These are phyloP conservation scores for Rhizopus delemar DNA, from an alignment of 371 early-diverging fungal genomes.

Conservation along the genomic window DNA sequence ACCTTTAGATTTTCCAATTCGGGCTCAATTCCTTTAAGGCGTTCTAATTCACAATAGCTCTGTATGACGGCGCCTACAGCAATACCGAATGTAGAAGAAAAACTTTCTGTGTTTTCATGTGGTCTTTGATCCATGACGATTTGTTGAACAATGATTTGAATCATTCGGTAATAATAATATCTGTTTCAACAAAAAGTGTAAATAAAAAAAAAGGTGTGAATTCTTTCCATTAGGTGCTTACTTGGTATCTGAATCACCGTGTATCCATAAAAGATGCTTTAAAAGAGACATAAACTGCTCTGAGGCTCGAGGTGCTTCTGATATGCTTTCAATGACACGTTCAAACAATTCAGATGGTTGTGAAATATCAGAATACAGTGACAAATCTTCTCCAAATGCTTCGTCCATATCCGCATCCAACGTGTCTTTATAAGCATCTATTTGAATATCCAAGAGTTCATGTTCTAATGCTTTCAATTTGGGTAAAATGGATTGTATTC, in stretches of 20 bases:
- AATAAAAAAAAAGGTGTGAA: neutral
- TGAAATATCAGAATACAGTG: conserved; percentile 25
- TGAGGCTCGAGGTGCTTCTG: conserved; percentile 64
- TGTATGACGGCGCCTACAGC: conserved; percentile 55
- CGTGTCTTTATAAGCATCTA: conserved; percentile 70
- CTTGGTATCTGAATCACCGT: conserved; percentile 63
- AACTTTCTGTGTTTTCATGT: conserved; percentile 49
- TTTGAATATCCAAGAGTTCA: conserved; percentile 67
- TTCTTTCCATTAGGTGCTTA: conserved; percentile 13
- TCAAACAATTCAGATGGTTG: conserved; percentile 76
- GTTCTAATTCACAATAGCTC: conserved; percentile 70
- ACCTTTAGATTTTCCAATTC: conserved; percentile 49
- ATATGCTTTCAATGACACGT: conserved; percentile 56
- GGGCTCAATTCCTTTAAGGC: conserved; percentile 56
- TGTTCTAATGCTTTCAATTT: conserved; percentile 69
- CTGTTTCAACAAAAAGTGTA: conserved; percentile 13
- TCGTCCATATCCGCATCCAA: conserved; percentile 65
- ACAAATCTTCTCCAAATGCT: conserved; percentile 27
- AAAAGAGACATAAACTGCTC: conserved; percentile 70
- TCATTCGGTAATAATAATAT: conserved; percentile 72
- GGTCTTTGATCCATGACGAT: conserved; percentile 76
- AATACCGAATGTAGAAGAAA: conserved; percentile 29
- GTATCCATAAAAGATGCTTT: conserved; percentile 70
- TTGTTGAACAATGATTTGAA: conserved; percentile 74
- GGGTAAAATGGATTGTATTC: conserved; percentile 53